Evolutionary conservation across 208 protist genomes (phyloP).

Genomic region (Naegleria lovaniensis): DNA sequence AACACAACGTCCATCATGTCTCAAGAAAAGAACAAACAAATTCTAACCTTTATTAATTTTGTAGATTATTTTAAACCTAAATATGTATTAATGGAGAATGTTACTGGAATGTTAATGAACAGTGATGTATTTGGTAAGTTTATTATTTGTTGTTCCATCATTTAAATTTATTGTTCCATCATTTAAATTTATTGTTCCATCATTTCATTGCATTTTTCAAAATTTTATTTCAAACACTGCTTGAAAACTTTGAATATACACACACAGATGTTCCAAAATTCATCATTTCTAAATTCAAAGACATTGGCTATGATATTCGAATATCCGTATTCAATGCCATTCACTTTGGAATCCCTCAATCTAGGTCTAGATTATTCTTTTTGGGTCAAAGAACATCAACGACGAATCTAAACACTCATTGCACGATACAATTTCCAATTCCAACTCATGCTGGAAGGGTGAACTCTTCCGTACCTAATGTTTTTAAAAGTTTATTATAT

Average conservation of each 20-base stretch:
- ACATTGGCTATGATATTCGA: neutral
- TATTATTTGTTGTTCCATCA: too few relatives aligned
- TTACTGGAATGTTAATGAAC: neutral
- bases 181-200: too few relatives aligned
- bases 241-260: too few relatives aligned
- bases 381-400: neutral
- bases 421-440: neutral
- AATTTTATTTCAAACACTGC: too few relatives aligned
- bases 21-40: neutral
- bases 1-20: neutral
- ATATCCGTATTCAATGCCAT: neutral
- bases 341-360: neutral
- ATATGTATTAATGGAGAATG: constrained; percentile 21
- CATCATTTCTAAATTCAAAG: neutral
- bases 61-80: neutral
- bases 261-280: neutral
- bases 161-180: too few relatives aligned
- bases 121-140: neutral
- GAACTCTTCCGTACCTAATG: neutral
- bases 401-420: too few relatives aligned
- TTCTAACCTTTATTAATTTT: neutral
- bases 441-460: neutral
- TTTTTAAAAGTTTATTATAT: neutral
- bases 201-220: too few relatives aligned
- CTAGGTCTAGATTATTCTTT: constrained; percentile 1